Percentiles rank a stretch among this genome's conserved stretches.
phyloP scores from a whole-genome alignment of 805 yeast genomes.

The Candida krabiensis region DNA sequence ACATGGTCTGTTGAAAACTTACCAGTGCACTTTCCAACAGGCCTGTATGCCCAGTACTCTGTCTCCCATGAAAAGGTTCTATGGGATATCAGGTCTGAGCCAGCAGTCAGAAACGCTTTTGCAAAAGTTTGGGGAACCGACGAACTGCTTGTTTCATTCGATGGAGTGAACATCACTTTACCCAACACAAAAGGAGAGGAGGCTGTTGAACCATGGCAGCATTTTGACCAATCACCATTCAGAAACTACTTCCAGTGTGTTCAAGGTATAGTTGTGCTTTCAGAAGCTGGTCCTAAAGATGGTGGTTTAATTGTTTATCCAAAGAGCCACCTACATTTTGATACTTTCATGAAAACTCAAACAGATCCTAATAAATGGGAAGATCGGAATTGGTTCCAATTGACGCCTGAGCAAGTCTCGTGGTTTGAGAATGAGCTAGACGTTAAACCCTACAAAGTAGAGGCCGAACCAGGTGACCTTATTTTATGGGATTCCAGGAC shows the following conservation, averaged over 20 bases:
- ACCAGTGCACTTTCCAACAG: constrained; percentile 21
- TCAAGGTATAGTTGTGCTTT: constrained; percentile 32
- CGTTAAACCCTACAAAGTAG: constrained; percentile 29
- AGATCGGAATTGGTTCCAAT: constrained; percentile 15
- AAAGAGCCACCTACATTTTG: constrained; percentile 19
- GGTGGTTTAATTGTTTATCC: constrained; percentile 32
- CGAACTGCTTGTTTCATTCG: constrained; percentile 31
- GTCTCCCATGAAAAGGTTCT: constrained; percentile 29
- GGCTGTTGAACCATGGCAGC: constrained; percentile 21
- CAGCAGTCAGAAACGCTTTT: constrained; percentile 24
- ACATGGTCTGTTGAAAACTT: constrained; percentile 29
- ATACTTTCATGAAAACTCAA: constrained; percentile 25
- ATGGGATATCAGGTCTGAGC: constrained; percentile 32
- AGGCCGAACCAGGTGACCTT: constrained; percentile 33
- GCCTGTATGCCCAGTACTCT: constrained; percentile 17
- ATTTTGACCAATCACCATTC: constrained; percentile 28
- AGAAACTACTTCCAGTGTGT: constrained; percentile 29
- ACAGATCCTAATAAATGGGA: constrained; percentile 20
- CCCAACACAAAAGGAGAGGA: constrained; percentile 20
- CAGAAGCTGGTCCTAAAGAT: constrained; percentile 21
- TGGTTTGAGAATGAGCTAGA: constrained; percentile 12
- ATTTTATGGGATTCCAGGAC: constrained; percentile 34
- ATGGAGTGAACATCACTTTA: constrained; percentile 27
- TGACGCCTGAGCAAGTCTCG: constrained; percentile 17
- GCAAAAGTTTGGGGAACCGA: constrained; percentile 31